phyloP scores from a whole-genome alignment of 1,284 basidiomycete genomes.

The Vanrija humicola region DNA sequence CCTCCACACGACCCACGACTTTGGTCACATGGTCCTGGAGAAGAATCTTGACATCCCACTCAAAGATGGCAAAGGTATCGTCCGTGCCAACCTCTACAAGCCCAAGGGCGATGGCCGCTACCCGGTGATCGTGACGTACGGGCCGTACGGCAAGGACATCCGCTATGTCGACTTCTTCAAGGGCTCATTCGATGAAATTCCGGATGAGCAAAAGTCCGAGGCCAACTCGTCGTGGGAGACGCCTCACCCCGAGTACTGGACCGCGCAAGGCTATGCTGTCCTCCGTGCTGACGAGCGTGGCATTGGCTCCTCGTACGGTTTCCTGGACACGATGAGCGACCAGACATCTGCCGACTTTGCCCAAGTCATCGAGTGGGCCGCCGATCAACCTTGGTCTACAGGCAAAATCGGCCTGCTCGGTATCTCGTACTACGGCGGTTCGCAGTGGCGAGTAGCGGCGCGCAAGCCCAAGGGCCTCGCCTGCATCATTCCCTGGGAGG shows the following conservation, averaged over 20 bases:
- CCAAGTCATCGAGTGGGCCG: conserved; percentile 41
- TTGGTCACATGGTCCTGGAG: conserved; percentile 12
- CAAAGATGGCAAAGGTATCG: conserved; percentile 27
- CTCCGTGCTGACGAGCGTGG: conserved; percentile 43
- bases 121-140: conserved; percentile 38
- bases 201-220: conserved; percentile 35
- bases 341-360: conserved; percentile 37
- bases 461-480: conserved; percentile 40
- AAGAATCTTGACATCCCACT: conserved; percentile 41
- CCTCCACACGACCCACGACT: conserved; percentile 2
- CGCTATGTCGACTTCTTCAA: conserved; percentile 33
- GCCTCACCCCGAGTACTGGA: conserved; percentile 42
- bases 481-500: conserved; percentile 45
- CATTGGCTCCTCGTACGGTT: conserved; percentile 34
- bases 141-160: conserved; percentile 43
- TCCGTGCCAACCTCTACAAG: conserved; percentile 36
- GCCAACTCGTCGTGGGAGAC: conserved; percentile 38
- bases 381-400: conserved; percentile 40
- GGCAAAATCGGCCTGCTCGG: conserved; percentile 43
- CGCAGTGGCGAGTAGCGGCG: conserved; percentile 45
- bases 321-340: conserved; percentile 38
- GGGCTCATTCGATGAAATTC: conserved; percentile 31
- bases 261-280: conserved; percentile 39
- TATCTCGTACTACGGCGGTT: conserved; percentile 42
- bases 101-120: conserved; percentile 26